phyloP scores from a whole-genome alignment of 1,139 yeast species.

The Meyerozyma athensensis region DNA sequence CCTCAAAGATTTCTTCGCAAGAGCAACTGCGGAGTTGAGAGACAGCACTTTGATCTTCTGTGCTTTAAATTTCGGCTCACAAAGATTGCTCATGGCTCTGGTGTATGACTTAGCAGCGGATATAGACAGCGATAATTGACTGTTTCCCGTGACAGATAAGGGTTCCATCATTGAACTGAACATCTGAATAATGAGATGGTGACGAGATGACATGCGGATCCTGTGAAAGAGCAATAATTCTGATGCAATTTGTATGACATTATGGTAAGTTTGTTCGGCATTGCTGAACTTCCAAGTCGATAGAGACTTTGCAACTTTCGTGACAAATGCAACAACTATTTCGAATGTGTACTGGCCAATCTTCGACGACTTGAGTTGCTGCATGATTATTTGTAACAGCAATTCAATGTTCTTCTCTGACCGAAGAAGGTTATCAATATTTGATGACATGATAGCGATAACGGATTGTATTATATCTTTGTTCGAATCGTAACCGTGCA shows the following conservation, averaged over 20 bases:
- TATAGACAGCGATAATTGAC: conserved; percentile 16
- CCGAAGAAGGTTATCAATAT: neutral
- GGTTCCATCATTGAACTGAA: conserved; percentile 47
- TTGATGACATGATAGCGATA: neutral
- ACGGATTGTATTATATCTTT: neutral
- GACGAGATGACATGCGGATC: conserved; percentile 63
- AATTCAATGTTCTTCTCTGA: neutral
- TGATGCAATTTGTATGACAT: conserved; percentile 45
- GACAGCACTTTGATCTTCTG: conserved; percentile 18
- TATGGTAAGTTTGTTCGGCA: conserved; percentile 24
- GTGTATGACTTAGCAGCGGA: conserved; percentile 44
- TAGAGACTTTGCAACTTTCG: conserved; percentile 17
- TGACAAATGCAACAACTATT: conserved; percentile 34
- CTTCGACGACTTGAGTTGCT: neutral
- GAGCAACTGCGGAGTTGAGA: conserved; percentile 52
- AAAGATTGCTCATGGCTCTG: conserved; percentile 60
- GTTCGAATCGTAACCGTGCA: neutral
- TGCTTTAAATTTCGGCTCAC: conserved; percentile 54
- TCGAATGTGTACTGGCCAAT: conserved; percentile 69
- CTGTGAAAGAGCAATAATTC: conserved; percentile 63
- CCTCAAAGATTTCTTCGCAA: conserved; percentile 57
- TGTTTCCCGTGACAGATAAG: conserved; percentile 25
- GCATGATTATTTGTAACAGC: neutral
- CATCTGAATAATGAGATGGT: conserved; percentile 55
- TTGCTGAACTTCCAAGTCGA: conserved; percentile 4